A percentile compares a stretch with the other conserved stretches of the same genome.
phyloP scores from a whole-genome alignment of 805 yeast genomes.

The Saturnispora silvae region DNA sequence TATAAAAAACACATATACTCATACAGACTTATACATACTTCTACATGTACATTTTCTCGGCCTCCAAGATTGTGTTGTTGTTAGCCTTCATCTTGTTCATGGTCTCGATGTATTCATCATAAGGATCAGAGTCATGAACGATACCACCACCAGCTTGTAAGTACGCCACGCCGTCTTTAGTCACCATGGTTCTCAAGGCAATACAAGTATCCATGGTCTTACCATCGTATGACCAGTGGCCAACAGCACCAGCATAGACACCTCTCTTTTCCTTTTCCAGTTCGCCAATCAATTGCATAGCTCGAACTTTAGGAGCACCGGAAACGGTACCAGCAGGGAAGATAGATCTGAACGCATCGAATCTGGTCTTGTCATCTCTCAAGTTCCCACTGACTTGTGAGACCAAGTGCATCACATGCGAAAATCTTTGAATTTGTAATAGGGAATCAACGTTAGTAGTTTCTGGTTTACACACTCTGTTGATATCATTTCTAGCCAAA shows the following conservation, averaged over 20 bases:
- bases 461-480: conserved; percentile 83
- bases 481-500: conserved; percentile 91
- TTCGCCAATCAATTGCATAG: conserved; percentile 90
- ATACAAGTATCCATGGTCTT: conserved; percentile 94
- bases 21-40: neutral
- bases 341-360: conserved; percentile 94
- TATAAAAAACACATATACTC: neutral
- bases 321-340: conserved; percentile 99
- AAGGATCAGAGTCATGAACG: conserved; percentile 88
- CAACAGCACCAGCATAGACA: conserved; percentile 97
- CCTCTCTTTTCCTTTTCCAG: conserved; percentile 89
- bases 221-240: conserved; percentile 96
- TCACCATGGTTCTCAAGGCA: conserved; percentile 94
- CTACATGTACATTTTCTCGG: conserved; percentile 43
- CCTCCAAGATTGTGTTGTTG: conserved; percentile 81
- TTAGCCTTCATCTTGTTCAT: conserved; percentile 96
- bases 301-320: conserved; percentile 96
- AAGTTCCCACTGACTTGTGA: conserved; percentile 90
- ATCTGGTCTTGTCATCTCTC: conserved; percentile 73
- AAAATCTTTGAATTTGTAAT: conserved; percentile 82
- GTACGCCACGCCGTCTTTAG: conserved; percentile 81
- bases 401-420: conserved; percentile 95
- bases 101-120: conserved; percentile 92
- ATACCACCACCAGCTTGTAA: conserved; percentile 99
- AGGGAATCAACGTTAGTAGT: conserved; percentile 82